Conservation (phyloP, 2,329 filamentous ascomycete genomes). For the Sporothrix humicola region DNA sequence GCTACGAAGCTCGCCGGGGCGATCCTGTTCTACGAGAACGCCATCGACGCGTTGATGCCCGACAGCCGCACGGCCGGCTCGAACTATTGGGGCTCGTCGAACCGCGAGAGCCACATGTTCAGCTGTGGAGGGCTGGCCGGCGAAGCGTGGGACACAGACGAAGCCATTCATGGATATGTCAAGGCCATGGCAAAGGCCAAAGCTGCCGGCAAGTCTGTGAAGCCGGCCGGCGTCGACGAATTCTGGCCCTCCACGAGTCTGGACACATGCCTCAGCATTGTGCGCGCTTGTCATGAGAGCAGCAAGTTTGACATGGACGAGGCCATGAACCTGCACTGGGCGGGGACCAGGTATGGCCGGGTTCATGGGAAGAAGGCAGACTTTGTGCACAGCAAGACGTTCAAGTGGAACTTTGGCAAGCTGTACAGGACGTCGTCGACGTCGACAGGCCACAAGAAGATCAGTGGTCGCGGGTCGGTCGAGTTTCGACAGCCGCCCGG, state of each 20-base stretch:
- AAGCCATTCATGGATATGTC: constrained; percentile 36
- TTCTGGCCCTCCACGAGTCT: constrained; percentile 9
- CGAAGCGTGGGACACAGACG: constrained; percentile 41
- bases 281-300: constrained; percentile 37
- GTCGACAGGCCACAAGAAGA: background rate
- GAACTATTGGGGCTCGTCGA: constrained; percentile 48
- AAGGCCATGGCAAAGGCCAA: background rate
- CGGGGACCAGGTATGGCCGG: constrained; percentile 43
- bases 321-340: constrained; percentile 45
- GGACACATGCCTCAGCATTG: constrained; percentile 39
- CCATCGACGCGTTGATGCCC: constrained; percentile 45
- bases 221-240: background rate
- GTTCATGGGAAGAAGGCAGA: constrained; percentile 44
- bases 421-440: constrained; percentile 10
- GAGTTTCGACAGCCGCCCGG: constrained; percentile 49
- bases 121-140: constrained; percentile 8
- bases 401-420: constrained; percentile 50
- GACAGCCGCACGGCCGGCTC: constrained; percentile 38
- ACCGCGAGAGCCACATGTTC: constrained; percentile 43
- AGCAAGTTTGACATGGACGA: constrained; percentile 34
- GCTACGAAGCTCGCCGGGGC: constrained; percentile 43
- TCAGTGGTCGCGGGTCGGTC: constrained; percentile 42
- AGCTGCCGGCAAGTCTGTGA: background rate
- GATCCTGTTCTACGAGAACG: constrained; percentile 46
- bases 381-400: constrained; percentile 49